Percentiles rank a stretch among this genome's conserved stretches.
Evolutionary conservation across 2,329 filamentous ascomycete genomes (phyloP).

Genomic region (Talaromyces amestolkiae): DNA sequence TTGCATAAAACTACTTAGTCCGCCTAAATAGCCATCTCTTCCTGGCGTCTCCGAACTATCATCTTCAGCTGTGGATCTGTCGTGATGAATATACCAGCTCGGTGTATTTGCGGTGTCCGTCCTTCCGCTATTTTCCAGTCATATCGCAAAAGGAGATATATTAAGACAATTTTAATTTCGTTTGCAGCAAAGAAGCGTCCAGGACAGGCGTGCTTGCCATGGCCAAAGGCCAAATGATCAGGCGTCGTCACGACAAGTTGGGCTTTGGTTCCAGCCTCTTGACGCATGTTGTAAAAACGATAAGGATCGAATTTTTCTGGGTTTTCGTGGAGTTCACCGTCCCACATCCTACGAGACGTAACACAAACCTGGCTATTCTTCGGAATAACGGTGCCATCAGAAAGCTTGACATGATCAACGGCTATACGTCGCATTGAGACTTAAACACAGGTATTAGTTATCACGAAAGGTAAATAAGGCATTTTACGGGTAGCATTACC

Average conservation of each 20-base stretch:
- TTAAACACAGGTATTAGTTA: conserved; percentile 6
- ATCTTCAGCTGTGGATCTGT: conserved; percentile 2
- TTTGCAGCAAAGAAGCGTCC: conserved; percentile 31
- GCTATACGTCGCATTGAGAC: conserved; percentile 18
- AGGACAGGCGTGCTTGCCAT: conserved; percentile 51
- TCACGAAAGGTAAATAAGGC: neutral
- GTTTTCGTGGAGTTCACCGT: conserved; percentile 45
- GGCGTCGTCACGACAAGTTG: conserved; percentile 24
- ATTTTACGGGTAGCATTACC: neutral
- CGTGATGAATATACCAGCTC: neutral
- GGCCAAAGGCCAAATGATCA: conserved; percentile 55
- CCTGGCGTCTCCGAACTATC: conserved; percentile 7
- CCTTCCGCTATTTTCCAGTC: conserved; percentile 21
- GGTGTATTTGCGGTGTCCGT: conserved; percentile 15
- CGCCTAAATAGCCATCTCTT: conserved; percentile 10
- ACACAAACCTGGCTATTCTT: conserved; percentile 40
- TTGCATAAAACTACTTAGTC: neutral
- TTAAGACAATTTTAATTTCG: conserved; percentile 28
- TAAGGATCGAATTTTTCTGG: conserved; percentile 50
- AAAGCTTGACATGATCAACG: conserved; percentile 20
- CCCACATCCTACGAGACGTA: conserved; percentile 35
- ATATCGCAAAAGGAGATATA: conserved; percentile 30
- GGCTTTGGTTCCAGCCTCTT: neutral
- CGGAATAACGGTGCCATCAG: conserved; percentile 48
- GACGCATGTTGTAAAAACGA: conserved; percentile 36